Conservation (phyloP, 805 yeast species). For the Yarrowia sp. region DNA sequence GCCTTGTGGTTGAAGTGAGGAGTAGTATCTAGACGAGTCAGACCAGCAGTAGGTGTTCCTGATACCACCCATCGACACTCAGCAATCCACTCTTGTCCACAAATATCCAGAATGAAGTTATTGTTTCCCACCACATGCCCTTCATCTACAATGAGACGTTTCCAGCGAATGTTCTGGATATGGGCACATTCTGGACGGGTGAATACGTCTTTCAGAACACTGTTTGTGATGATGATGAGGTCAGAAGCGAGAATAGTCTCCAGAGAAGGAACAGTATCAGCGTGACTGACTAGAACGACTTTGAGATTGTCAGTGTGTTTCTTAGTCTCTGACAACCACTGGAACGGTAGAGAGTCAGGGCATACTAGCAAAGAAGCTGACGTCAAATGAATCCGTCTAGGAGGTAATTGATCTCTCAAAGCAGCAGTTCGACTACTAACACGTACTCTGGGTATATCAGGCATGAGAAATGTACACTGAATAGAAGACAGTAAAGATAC, state of each 20-base stretch:
- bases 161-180: constrained; percentile 12
- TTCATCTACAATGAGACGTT: constrained; percentile 65
- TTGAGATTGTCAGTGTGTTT: constrained; percentile 4
- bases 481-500: not conserved
- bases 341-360: constrained; percentile 4
- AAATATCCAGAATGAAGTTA: constrained; percentile 48
- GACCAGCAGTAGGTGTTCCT: constrained; percentile 73
- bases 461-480: constrained; percentile 1
- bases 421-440: constrained; percentile 1
- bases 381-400: not conserved
- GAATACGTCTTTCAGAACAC: not conserved
- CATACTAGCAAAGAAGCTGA: not conserved
- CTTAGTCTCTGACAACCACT: constrained; percentile 3
- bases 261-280: not conserved
- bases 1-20: not conserved
- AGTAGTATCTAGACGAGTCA: constrained; percentile 44
- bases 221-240: not conserved
- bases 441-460: not conserved
- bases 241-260: not conserved
- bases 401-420: not conserved
- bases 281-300: not conserved
- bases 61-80: constrained; percentile 74
- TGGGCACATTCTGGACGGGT: not conserved
- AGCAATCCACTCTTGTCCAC: constrained; percentile 50
- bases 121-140: constrained; percentile 60